phyloP scores from a whole-genome alignment of 2,329 filamentous ascomycete species.

The Epichloe uncinata region DNA sequence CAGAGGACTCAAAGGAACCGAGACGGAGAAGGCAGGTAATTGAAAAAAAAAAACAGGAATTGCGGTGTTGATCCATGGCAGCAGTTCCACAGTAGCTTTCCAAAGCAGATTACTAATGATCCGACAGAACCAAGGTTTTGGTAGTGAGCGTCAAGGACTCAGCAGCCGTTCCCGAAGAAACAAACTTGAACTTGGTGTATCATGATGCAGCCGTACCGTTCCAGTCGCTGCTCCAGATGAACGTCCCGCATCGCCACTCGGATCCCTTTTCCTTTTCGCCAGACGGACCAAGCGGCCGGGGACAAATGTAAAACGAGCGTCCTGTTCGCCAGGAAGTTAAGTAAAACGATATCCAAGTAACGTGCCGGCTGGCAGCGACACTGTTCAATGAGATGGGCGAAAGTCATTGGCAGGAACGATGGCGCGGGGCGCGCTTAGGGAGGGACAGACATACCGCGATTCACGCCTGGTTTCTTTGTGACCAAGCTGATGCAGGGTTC shows the following conservation, averaged over 20 bases:
- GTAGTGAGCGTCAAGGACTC: no score
- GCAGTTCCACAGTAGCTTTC: no score
- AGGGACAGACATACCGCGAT: slow-evolving; percentile 45
- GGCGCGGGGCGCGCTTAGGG: no score
- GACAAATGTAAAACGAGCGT: slow-evolving; percentile 50
- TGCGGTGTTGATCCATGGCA: no score
- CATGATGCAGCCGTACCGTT: slow-evolving; percentile 14
- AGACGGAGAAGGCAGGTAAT: no score
- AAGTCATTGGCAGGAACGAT: neutral
- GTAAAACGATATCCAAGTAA: neutral
- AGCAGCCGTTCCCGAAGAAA: no score
- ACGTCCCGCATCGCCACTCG: slow-evolving; percentile 78
- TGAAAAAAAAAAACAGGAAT: no score
- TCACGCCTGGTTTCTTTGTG: slow-evolving; percentile 82
- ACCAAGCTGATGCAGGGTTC: slow-evolving; percentile 74
- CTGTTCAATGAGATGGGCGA: neutral
- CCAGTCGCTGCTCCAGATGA: slow-evolving; percentile 58
- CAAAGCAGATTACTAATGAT: no score
- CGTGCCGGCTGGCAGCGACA: no score
- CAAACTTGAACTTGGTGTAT: neutral
- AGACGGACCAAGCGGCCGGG: slow-evolving; percentile 66
- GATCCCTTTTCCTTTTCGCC: slow-evolving; percentile 75
- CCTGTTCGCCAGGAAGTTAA: slow-evolving; percentile 23
- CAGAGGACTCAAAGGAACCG: no score
- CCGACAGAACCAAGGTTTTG: no score